Evolutionary conservation across 1,139 yeast species (phyloP).

Genomic region (Kazachstania sp.): DNA sequence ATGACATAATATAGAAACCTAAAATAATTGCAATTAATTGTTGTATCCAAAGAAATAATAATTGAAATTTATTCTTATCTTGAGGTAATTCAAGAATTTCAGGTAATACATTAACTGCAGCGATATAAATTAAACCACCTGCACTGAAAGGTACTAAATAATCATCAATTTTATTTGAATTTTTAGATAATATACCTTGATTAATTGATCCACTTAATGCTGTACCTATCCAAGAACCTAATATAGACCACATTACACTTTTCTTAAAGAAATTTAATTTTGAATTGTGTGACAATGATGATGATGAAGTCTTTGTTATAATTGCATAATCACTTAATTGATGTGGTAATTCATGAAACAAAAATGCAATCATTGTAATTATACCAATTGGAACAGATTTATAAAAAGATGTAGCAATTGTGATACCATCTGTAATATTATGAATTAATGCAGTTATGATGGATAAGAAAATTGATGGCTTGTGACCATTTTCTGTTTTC

Average conservation of each 20-base stretch:
- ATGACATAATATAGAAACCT: conserved; percentile 4
- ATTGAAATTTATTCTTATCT: not conserved
- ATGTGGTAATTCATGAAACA: conserved; percentile 68
- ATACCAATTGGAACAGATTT: conserved; percentile 49
- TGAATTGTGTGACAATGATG: not conserved
- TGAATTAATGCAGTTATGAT: conserved; percentile 59
- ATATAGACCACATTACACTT: conserved; percentile 53
- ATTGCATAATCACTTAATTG: conserved; percentile 69
- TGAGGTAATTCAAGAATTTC: not conserved
- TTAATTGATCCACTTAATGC: conserved; percentile 46
- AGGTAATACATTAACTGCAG: conserved; percentile 2
- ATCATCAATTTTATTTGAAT: not conserved
- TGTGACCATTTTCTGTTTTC: not conserved
- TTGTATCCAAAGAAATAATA: not conserved
- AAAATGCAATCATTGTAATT: conserved; percentile 55
- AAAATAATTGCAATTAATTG: not conserved
- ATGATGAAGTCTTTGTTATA: conserved; percentile 23
- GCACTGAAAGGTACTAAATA: conserved; percentile 6
- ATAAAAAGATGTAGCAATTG: conserved; percentile 58
- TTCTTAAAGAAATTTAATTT: conserved; percentile 16
- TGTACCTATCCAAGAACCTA: conserved; percentile 59
- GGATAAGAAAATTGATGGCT: conserved; percentile 47
- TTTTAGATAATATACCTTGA: conserved; percentile 7
- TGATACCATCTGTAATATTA: conserved; percentile 63
- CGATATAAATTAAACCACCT: not conserved